Evolutionary conservation across 2,329 filamentous ascomycete genomes (phyloP).

Genomic region (Rutstroemia sp.): DNA sequence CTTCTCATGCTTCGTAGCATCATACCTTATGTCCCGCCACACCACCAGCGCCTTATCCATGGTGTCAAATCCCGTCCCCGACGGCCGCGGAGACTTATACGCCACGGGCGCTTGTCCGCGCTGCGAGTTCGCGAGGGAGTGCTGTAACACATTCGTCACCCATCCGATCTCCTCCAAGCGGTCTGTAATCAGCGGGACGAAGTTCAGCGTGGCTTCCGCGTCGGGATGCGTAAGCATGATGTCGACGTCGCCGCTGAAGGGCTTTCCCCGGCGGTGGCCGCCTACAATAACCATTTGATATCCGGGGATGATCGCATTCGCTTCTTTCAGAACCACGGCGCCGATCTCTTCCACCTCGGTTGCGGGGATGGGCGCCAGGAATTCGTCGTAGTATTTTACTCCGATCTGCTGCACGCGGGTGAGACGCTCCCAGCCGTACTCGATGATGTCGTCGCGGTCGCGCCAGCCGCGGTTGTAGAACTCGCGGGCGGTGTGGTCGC

Average conservation of each 20-base stretch:
- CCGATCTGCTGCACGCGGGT: constrained; percentile 86
- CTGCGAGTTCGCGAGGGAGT: constrained; percentile 63
- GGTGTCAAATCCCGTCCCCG: not conserved
- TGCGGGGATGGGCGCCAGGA: constrained; percentile 63
- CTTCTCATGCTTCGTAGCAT: constrained; percentile 19
- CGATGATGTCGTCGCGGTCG: constrained; percentile 78
- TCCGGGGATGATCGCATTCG: constrained; percentile 50
- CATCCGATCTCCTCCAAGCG: constrained; percentile 60
- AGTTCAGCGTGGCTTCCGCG: constrained; percentile 55
- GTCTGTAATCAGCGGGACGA: constrained; percentile 65
- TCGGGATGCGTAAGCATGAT: constrained; percentile 75
- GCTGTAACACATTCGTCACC: constrained; percentile 74
- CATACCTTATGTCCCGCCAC: constrained; percentile 66
- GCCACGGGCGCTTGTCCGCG: constrained; percentile 55
- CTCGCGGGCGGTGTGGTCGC: constrained; percentile 68
- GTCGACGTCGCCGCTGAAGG: constrained; percentile 71
- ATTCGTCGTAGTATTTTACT: constrained; percentile 87
- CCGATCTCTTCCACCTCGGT: constrained; percentile 66
- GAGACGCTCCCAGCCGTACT: constrained; percentile 69
- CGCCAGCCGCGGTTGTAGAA: constrained; percentile 78
- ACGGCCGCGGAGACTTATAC: not conserved
- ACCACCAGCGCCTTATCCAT: constrained; percentile 82
- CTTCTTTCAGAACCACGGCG: constrained; percentile 55
- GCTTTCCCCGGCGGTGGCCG: constrained; percentile 60
- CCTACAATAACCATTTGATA: constrained; percentile 57